Percentiles rank a stretch among this genome's conserved stretches.
Evolutionary conservation across 2,329 filamentous ascomycete genomes (phyloP).

Genomic region (Ilyonectria mors-panacis): DNA sequence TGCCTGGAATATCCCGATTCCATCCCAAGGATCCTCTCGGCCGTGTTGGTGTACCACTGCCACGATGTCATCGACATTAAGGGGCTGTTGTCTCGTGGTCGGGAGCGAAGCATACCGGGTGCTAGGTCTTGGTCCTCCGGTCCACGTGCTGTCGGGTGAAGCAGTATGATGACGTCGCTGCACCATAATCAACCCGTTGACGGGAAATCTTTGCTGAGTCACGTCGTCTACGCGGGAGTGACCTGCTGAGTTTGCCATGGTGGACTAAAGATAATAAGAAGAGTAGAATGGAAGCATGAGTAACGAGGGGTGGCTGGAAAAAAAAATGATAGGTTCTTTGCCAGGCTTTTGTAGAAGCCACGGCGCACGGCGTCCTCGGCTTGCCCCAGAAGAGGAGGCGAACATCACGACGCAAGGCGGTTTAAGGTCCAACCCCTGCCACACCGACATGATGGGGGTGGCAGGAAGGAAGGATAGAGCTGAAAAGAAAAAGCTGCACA

Average conservation of each 20-base stretch:
- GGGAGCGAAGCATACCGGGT: not conserved
- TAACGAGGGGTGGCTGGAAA: not conserved
- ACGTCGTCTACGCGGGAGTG: not conserved
- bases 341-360: slow-evolving; percentile 13
- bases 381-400: slow-evolving; percentile 15
- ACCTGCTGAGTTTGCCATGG: slow-evolving; percentile 4
- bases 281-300: not conserved
- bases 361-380: not conserved
- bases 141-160: not conserved
- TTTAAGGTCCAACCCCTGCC: not conserved
- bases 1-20: slow-evolving; percentile 12
- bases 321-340: not conserved
- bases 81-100: not conserved
- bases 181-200: slow-evolving; percentile 18
- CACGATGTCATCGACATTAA: slow-evolving; percentile 9
- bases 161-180: slow-evolving; percentile 13
- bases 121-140: not conserved
- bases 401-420: not conserved
- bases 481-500: not conserved
- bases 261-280: slow-evolving; percentile 8
- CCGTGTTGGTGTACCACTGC: slow-evolving; percentile 22
- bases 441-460: not conserved
- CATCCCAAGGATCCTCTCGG: slow-evolving; percentile 24
- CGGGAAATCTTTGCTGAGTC: not conserved
- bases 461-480: not conserved